Conservation (phyloP, 1,284 basidiomycete species). For the Agroathelia rolfsii region DNA sequence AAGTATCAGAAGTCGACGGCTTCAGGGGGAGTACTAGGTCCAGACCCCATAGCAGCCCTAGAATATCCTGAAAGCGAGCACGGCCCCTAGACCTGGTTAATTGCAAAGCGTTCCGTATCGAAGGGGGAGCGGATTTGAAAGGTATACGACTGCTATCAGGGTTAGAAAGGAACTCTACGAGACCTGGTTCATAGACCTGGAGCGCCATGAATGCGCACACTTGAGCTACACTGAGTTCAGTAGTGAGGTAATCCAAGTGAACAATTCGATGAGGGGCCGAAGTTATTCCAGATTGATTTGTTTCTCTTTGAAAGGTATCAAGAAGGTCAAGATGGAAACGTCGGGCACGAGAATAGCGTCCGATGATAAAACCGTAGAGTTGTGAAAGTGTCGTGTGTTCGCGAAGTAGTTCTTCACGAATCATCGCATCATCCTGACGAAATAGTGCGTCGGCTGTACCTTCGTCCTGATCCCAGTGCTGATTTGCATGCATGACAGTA, state of each 20-base stretch:
- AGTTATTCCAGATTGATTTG: constrained; percentile 33
- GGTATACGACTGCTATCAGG: constrained; percentile 35
- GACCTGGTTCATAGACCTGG: constrained; percentile 38
- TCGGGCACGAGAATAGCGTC: constrained; percentile 50
- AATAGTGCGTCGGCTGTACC: constrained; percentile 39
- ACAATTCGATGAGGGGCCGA: constrained; percentile 46
- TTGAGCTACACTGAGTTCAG: constrained; percentile 46
- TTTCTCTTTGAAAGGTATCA: constrained; percentile 31
- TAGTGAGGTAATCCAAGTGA: constrained; percentile 42
- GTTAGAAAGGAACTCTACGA: constrained; percentile 36
- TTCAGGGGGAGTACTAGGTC: constrained; percentile 46
- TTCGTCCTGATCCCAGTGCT: constrained; percentile 34
- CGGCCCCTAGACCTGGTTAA: constrained; percentile 47
- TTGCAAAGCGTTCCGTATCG: constrained; percentile 39
- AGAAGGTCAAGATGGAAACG: constrained; percentile 51
- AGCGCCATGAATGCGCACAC: constrained; percentile 56
- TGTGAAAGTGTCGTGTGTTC: constrained; percentile 60
- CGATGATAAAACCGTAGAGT: constrained; percentile 57
- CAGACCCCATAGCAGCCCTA: constrained; percentile 46
- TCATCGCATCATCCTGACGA: constrained; percentile 36
- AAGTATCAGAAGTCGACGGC: constrained; percentile 26
- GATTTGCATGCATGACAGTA: constrained; percentile 18
- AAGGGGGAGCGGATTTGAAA: constrained; percentile 38
- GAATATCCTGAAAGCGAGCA: constrained; percentile 45
- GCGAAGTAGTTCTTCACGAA: constrained; percentile 50